These are phyloP conservation scores for Xylaria sp. DNA, from an alignment of 2,329 filamentous ascomycete species.

Conservation along the genomic window DNA sequence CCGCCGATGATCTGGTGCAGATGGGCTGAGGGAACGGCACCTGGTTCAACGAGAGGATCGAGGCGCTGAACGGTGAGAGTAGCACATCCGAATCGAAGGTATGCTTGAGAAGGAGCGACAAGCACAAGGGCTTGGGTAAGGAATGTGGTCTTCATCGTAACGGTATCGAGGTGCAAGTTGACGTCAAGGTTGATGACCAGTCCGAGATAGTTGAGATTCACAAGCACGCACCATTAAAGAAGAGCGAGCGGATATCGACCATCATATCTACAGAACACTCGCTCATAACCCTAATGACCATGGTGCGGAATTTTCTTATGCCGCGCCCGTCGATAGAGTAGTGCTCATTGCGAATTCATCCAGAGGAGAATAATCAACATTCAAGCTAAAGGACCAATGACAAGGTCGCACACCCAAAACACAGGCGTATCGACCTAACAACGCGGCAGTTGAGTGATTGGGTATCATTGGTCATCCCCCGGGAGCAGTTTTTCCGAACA, in stretches of 20 bases:
- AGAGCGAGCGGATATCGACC: constrained; percentile 17
- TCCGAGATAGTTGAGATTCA: constrained; percentile 25
- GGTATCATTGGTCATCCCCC: constrained; percentile 27
- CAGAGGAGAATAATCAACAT: constrained; percentile 34
- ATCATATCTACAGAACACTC: constrained; percentile 22
- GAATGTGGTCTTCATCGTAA: constrained; percentile 45
- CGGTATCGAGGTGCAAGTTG: constrained; percentile 28
- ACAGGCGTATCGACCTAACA: constrained; percentile 25
- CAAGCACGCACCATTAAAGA: constrained; percentile 12
- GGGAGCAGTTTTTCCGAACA: constrained; percentile 31
- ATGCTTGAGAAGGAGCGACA: constrained; percentile 34
- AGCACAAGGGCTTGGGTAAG: constrained; percentile 35
- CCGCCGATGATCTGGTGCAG: constrained; percentile 39
- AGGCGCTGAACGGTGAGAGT: constrained; percentile 38
- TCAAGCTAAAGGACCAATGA: constrained; percentile 20
- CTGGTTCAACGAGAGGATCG: constrained; percentile 38
- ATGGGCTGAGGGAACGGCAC: constrained; percentile 35
- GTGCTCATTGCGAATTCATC: constrained; percentile 36
- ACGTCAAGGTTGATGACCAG: constrained; percentile 25
- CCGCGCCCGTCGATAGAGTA: constrained; percentile 33
- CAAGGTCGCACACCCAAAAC: constrained; percentile 26
- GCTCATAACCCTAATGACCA: constrained; percentile 10
- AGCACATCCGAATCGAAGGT: constrained; percentile 39
- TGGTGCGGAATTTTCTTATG: constrained; percentile 30
- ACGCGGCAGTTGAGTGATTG: constrained; percentile 39